Evolutionary conservation across 768 basidiomycete species (phyloP), one percentile per base, ranked within the genome.

Genomic region (Leccinum pellstonianum): DNA sequence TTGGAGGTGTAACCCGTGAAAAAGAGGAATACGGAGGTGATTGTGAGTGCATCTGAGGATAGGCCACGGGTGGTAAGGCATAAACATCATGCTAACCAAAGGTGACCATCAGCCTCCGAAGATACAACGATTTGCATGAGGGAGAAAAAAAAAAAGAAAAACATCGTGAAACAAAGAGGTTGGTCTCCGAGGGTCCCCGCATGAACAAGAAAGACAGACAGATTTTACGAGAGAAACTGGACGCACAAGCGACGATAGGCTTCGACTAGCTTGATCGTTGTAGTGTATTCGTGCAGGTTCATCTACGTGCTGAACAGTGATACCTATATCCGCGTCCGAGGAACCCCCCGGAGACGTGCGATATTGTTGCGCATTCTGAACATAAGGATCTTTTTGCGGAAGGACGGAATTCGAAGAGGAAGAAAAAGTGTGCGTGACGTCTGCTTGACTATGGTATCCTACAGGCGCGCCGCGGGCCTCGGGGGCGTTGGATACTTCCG

Each of bases 211-310:
- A 48, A 12, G 17, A 35, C 10, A 33, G 12, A n/a, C 5, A 35
- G 47, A 54, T 48, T 21, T 5, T 8, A 55, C 7, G 25, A 17
- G 41, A 43, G n/a, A 29, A 15, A 31, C 25, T 51, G 38, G 14
- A 72, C 71, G 62, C 29, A 72, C 71, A 2, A 72, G 61, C 0
- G 70, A 68, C n/a, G 72, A 62, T n/a, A 64, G 14, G 15, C 64
- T 67, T 43, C 43, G 66, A 48, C 50, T 59, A 11, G 57, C 57
- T n/a, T 56, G 72, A 12, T 48, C 29, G 29, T 58, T 49, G 52
- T 64, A 64, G 47, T 63, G 66, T 21, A 60, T 38, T 17, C 47
- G n/a, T 17, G 56, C n/a, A 9, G 63, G 41, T 52, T 60, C 55
- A 2, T 60, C 23, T 23, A 62, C 54, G 11, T 62, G 67, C n/a